These are phyloP conservation scores for Thielaviopsis populi DNA, from an alignment of 2,329 filamentous ascomycete species.

Conservation along the genomic window DNA sequence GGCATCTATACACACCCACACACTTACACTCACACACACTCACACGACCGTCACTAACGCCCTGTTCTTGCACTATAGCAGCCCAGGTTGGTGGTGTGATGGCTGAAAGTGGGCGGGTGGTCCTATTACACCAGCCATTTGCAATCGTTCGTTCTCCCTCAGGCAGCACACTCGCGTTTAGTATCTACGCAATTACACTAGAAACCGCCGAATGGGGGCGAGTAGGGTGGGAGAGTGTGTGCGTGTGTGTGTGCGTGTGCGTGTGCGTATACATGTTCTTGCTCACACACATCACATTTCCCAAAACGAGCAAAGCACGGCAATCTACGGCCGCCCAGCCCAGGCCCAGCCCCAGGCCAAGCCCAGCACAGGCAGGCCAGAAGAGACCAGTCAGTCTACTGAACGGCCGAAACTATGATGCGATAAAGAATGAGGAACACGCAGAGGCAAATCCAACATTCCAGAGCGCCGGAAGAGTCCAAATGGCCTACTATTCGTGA, in stretches of 20 bases:
- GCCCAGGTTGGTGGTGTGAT: too few relatives aligned
- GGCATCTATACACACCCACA: neutral
- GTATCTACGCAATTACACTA: too few relatives aligned
- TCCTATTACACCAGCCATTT: neutral
- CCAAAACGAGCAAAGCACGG: neutral
- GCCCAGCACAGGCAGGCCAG: neutral
- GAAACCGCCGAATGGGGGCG: too few relatives aligned
- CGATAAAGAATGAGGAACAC: neutral
- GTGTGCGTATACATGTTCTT: too few relatives aligned
- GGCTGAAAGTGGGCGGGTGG: neutral
- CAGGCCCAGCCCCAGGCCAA: too few relatives aligned
- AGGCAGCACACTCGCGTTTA: neutral
- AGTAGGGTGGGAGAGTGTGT: too few relatives aligned
- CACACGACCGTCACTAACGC: neutral
- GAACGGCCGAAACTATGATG: neutral
- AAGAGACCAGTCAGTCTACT: neutral
- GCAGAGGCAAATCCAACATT: constrained; percentile 5
- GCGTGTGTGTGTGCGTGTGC: too few relatives aligned
- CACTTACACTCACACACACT: neutral
- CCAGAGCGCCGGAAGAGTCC: neutral
- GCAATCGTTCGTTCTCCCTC: neutral
- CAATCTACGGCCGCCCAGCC: too few relatives aligned
- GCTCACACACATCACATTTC: too few relatives aligned
- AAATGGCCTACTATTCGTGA: neutral
- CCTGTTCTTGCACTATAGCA: neutral